A percentile compares a stretch with the other conserved stretches of the same genome.
Evolutionary conservation across 805 yeast species (phyloP).

Genomic region (Huiozyma naganishii): DNA sequence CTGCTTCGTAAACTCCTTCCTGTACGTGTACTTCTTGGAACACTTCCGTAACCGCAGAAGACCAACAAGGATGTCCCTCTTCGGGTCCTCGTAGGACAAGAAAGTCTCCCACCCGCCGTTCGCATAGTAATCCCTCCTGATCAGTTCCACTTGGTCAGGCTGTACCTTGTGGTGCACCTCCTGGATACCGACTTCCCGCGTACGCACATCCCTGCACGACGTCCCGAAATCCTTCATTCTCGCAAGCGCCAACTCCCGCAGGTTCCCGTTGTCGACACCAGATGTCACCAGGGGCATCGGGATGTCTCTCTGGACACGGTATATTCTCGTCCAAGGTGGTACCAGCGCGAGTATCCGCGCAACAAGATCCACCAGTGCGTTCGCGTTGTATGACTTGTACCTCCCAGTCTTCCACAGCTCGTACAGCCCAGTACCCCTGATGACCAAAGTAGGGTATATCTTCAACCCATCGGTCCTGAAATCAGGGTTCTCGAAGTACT

Average conservation of each 20-base stretch:
- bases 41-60: constrained; percentile 80
- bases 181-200: constrained; percentile 97
- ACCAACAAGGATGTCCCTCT: constrained; percentile 90
- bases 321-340: constrained; percentile 98
- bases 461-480: constrained; percentile 96
- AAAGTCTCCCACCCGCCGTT: constrained; percentile 99
- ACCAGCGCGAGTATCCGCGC: constrained; percentile 93
- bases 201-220: constrained; percentile 88
- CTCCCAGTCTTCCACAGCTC: constrained; percentile 96
- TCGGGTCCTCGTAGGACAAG: constrained; percentile 91
- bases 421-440: constrained; percentile 93
- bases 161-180: constrained; percentile 95
- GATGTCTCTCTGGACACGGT: constrained; percentile 95
- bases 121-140: constrained; percentile 92
- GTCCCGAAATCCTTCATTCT: constrained; percentile 98
- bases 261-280: constrained; percentile 95
- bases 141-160: constrained; percentile 93
- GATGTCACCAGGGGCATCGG: constrained; percentile 98
- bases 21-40: constrained; percentile 75
- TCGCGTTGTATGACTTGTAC: constrained; percentile 89
- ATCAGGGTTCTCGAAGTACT: constrained; percentile 93
- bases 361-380: constrained; percentile 85
- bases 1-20: constrained; percentile 77
- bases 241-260: constrained; percentile 89
- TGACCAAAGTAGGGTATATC: constrained; percentile 90